Evolutionary conservation across 1,139 yeast species (phyloP), one percentile per base, ranked within the genome.

Genomic region (Petasospora rhodanensis): DNA sequence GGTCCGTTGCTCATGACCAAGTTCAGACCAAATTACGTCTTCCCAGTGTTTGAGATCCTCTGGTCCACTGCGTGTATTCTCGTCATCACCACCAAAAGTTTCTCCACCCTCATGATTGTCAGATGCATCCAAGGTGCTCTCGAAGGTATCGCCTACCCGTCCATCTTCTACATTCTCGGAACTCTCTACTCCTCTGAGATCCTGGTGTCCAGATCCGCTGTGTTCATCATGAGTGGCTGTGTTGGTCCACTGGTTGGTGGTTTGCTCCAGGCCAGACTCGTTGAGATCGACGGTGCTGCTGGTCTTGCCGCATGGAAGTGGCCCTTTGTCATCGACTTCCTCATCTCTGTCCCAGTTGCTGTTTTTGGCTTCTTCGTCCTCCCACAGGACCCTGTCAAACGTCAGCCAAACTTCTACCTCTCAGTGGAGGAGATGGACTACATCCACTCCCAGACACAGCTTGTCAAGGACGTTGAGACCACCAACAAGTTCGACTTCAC

Each of bases 281-380:
- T 62, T 42, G 58, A 66, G 28, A 50, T 74, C 46, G 61, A 65
- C 33, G 73, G 73, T 15, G 55, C 51, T 7, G 53, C 52, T 34
- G 79, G 81, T 2, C 56, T 73, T 18, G 65, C 58, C 16, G 73
- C 81, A 6, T 79, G 85, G 84, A 68, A 76, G 55, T 79, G 86
- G 86, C 69, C 76, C 54, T 79, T 76, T 46, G 70, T 79, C 37
- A 67, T 79, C 43, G 85, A 79, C 53, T 79, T 79, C 10, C 53
- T 73, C 31, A 64, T 78, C 24, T 67, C 76, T 1, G 40, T 68
- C 10, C 70, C 70, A 2, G 65, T 72, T 23, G 66, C 64, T 4
- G 36, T 66, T 11, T 32, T 31, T 18, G 41, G 41, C 12, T 34
- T 24, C 36, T 21, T 34, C 18, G 26, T 63, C 35, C 64, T 70